Base-by-base conservation (phyloP, 2,329 filamentous ascomycete species). In the Aspergillus sclerotialis region DNA sequence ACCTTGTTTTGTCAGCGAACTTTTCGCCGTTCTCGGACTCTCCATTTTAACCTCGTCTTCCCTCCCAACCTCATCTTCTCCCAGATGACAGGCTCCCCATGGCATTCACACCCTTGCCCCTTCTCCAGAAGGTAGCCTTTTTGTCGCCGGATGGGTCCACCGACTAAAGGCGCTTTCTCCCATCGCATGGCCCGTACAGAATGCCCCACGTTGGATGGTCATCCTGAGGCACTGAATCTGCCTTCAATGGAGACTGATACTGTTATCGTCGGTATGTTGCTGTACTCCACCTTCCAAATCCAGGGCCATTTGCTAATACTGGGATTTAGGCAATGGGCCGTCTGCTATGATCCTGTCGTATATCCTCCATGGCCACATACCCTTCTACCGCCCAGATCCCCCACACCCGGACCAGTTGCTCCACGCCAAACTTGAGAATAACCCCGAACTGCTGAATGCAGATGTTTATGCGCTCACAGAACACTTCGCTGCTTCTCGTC, bases 271-370 rank as follows among this genome's bases (percentile, higher is more conserved):
- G 64, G 64, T 66, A 59, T 46, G 60, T 56, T 39, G 44, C 40
- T 42, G 43, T 46, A 37, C 24, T 29, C 29, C 33, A 35, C 17
- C 24, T 37, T 28, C 14, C 7, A 28, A 35, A 38, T 36, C 32
- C 30, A 19, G 15, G 30, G 34, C 29, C 28, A 28, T 32, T 37
- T 30, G 37, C 38, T 41, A 42, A 40, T 31, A 28, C 31, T 32
- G 19, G 19, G 19, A 23, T 23, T 26, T 43, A 78, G 76, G 76
- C 49, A 78, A 76, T 52, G 76, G 76, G 36, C 76, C 76, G 29
- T 75, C 76, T 32, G 72, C 76, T 33, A 65, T 80, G 58, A 73
- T 78, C 45, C 64, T 80, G 23, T 78, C 74, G 29, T 80, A 75
- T 53, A 76, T 79, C 28, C 67, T 80, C 17, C 75, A 80, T 55